A percentile compares a stretch with the other conserved stretches of the same genome.
Conservation (phyloP, 306 rosid genomes). For the Vigna unguiculata region DNA sequence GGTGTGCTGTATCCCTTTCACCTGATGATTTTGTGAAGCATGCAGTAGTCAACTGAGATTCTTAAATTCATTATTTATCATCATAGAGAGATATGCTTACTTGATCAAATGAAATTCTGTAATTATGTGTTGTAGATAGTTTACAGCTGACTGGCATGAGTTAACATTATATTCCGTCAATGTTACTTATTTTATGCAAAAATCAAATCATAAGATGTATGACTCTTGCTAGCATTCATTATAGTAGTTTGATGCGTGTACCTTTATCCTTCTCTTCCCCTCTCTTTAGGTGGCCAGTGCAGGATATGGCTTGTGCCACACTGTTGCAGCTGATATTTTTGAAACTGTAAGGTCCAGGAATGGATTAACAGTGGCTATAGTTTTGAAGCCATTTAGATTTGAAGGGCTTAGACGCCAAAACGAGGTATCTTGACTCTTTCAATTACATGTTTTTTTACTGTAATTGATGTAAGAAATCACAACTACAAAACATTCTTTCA, state of each 20-base stretch:
- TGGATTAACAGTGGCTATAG: slow-evolving; percentile 72
- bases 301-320: slow-evolving; percentile 82
- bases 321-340: slow-evolving; percentile 67
- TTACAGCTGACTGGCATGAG: slow-evolving; percentile 22
- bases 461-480: slow-evolving; percentile 23
- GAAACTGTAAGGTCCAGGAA: slow-evolving; percentile 67
- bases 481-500: slow-evolving; percentile 15
- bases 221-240: slow-evolving; percentile 32
- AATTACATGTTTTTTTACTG: neutral
- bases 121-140: neutral
- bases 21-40: slow-evolving; percentile 35
- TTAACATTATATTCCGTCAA: slow-evolving; percentile 7
- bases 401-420: slow-evolving; percentile 88
- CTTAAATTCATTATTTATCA: slow-evolving; percentile 30
- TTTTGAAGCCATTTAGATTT: slow-evolving; percentile 92
- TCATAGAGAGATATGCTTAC: slow-evolving; percentile 19
- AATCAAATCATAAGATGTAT: slow-evolving; percentile 13
- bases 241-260: slow-evolving; percentile 16
- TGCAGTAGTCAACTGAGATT: slow-evolving; percentile 29
- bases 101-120: slow-evolving; percentile 24
- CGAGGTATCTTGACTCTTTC: slow-evolving; percentile 65
- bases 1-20: slow-evolving; percentile 29
- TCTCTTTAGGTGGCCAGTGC: slow-evolving; percentile 87
- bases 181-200: slow-evolving; percentile 10
- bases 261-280: neutral